phyloP scores from a whole-genome alignment of 345 rosid species.

The Limnanthes douglasii region DNA sequence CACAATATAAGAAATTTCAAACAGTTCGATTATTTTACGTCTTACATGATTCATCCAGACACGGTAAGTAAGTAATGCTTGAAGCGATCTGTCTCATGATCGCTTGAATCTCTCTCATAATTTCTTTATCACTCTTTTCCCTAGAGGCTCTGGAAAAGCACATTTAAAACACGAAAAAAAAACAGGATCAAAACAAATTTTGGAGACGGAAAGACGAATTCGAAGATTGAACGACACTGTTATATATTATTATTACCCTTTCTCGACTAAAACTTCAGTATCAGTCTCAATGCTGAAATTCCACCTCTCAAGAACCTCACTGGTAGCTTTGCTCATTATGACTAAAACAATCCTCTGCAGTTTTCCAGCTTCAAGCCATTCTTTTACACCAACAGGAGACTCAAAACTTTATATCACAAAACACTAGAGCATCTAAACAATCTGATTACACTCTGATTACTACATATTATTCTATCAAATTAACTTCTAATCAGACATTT shows the following conservation, averaged over 20 bases:
- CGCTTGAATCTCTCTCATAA: slow-evolving; percentile 94
- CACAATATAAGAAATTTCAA: too few species aligned
- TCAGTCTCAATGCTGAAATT: slow-evolving; percentile 88
- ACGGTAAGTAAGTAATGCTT: slow-evolving; percentile 88
- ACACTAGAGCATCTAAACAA: too few species aligned
- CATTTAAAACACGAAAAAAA: too few species aligned
- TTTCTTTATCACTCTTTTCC: slow-evolving; percentile 94
- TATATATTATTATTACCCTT: too few species aligned
- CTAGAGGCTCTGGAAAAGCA: slow-evolving; percentile 47
- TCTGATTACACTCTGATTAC: too few species aligned
- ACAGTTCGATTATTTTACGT: too few species aligned
- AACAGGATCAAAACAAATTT: too few species aligned
- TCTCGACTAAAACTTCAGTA: slow-evolving; percentile 57
- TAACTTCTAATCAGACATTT: too few species aligned
- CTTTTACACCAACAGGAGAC: slow-evolving; percentile 22
- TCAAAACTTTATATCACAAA: too few species aligned
- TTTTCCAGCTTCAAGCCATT: slow-evolving; percentile 89
- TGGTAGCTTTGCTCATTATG: slow-evolving; percentile 68
- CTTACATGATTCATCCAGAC: slow-evolving; percentile 93
- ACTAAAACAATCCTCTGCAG: slow-evolving; percentile 80
- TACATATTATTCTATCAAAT: too few species aligned
- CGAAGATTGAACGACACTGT: too few species aligned
- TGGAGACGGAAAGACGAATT: too few species aligned
- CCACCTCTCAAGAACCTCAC: slow-evolving; percentile 92
- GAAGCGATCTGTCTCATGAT: slow-evolving; percentile 94